Percentiles rank a stretch among this genome's conserved stretches.
These are phyloP conservation scores for Alternaria dauci DNA, from an alignment of 2,329 filamentous ascomycete genomes.

Conservation along the genomic window DNA sequence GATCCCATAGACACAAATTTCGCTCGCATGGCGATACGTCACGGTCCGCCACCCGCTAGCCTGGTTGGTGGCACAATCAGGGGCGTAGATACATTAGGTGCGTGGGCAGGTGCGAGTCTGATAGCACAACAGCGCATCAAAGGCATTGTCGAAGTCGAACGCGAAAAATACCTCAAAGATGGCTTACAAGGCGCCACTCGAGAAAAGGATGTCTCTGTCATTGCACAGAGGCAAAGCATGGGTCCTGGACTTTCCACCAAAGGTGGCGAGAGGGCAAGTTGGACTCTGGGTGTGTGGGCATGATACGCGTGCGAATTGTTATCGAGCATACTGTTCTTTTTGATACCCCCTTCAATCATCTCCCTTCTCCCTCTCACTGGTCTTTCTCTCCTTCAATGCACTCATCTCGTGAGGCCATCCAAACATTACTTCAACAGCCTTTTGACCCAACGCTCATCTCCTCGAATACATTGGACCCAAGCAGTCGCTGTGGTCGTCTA, in stretches of 20 bases:
- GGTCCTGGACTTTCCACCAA: slow-evolving; percentile 57
- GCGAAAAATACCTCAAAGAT: slow-evolving; percentile 74
- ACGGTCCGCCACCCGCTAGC: slow-evolving; percentile 46
- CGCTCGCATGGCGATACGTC: slow-evolving; percentile 58
- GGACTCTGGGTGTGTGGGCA: slow-evolving; percentile 53
- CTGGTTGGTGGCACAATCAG: slow-evolving; percentile 67
- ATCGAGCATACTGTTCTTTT: slow-evolving; percentile 2
- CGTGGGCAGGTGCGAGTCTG: slow-evolving; percentile 78
- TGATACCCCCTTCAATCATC: slow-evolving; percentile 20
- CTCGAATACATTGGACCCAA: neutral
- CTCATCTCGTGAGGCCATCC: neutral
- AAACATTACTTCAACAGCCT: neutral
- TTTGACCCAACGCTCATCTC: neutral
- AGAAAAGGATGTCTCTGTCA: slow-evolving; percentile 66
- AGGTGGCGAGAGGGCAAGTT: slow-evolving; percentile 48
- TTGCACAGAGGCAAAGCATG: slow-evolving; percentile 70
- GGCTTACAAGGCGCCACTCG: slow-evolving; percentile 69
- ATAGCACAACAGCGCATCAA: slow-evolving; percentile 73
- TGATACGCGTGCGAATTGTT: slow-evolving; percentile 17
- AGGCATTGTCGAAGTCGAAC: slow-evolving; percentile 73
- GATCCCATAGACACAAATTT: slow-evolving; percentile 69
- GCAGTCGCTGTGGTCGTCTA: neutral
- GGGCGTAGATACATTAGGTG: slow-evolving; percentile 72
- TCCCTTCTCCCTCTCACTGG: neutral
- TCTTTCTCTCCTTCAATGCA: neutral